Conservation (phyloP, 768 basidiomycete genomes). For the Pleurotus cornucopiae region DNA sequence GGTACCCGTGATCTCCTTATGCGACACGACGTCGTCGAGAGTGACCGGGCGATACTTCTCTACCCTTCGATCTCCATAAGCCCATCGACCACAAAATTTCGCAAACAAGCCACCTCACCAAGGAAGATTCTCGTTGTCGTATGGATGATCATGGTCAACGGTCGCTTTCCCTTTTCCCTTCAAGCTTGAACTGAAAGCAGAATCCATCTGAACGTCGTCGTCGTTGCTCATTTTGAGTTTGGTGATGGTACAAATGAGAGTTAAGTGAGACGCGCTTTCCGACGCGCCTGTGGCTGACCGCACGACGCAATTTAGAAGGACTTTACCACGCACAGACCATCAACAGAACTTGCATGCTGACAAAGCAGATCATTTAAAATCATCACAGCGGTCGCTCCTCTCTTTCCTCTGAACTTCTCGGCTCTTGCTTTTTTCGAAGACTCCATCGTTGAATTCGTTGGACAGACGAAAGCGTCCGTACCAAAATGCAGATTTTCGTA, state of each 20-base stretch:
- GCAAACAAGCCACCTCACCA: slow-evolving; percentile 50
- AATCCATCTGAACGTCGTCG: slow-evolving; percentile 48
- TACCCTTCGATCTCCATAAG: slow-evolving; percentile 57
- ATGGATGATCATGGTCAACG: slow-evolving; percentile 30
- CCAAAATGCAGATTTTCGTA: slow-evolving; percentile 95
- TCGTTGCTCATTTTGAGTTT: slow-evolving; percentile 49
- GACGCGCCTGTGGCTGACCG: slow-evolving; percentile 7
- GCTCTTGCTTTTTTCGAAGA: slow-evolving; percentile 85
- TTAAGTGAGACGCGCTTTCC: slow-evolving; percentile 23
- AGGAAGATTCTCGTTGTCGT: slow-evolving; percentile 69
- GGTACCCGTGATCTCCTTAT: slow-evolving; percentile 91
- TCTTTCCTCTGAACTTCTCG: slow-evolving; percentile 24
- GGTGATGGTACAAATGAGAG: background rate
- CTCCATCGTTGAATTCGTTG: slow-evolving; percentile 88
- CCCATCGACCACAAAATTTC: background rate
- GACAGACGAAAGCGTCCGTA: slow-evolving; percentile 78
- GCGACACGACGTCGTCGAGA: slow-evolving; percentile 92
- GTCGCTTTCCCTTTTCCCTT: slow-evolving; percentile 73
- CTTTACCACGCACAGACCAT: slow-evolving; percentile 34
- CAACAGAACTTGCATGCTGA: slow-evolving; percentile 29
- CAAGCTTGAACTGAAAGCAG: slow-evolving; percentile 20
- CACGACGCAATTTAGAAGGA: slow-evolving; percentile 8
- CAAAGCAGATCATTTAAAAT: slow-evolving; percentile 27
- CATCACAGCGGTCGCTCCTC: slow-evolving; percentile 12
- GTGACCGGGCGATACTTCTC: slow-evolving; percentile 95